Evolutionary conservation across 306 rosid genomes (phyloP), one percentile per base, ranked within the genome.

Genomic region (Cucurbita maxima): DNA sequence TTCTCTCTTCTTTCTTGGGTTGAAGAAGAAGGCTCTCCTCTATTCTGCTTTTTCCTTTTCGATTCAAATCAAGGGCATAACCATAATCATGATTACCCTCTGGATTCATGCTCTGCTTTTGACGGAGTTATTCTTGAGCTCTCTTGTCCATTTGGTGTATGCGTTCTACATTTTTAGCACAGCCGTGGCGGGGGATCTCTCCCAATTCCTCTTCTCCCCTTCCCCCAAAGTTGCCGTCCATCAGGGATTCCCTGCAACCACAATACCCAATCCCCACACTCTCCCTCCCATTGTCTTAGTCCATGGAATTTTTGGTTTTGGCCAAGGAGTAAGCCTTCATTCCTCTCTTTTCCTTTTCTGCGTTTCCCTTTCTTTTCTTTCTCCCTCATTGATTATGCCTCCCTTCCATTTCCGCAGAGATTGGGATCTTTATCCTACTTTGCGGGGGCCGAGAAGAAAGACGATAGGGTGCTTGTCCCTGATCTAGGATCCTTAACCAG

Each of bases 231-330:
- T 79, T 44, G 84, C 76, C 60, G 76, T 76, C 51, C 58, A 63
- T 7, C 75, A 80, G 15, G 74, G 71, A 8, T 67, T 41, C 22
- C 15, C 71, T 2, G 1, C 37, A 0, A 69, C 34, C 14, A 20
- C 75, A 3, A 16, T 56, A 0, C 53, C 71, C 77, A 76, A 80
- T 75, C 76, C 0, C 41, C 52, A 54, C 22, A 69, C 63, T 80
- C 80, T 91, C 20, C 96, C 99, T 78, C 99, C 99, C 5, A 95
- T 95, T 77, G 97, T 95, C 2, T 78, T 95, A 38, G 96, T 91
- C 30, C 99, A 95, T 80, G 99, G 99, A 54, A 95, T 95, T 69
- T 95, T 95, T 78, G 99, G 99, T 50, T 95, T 95, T 77, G 99
- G 99, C 64, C 87, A 95, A 85, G 99, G 97, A 85, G 99, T 95